A percentile compares a stretch with the other conserved stretches of the same genome.
These are phyloP conservation scores for Erodium maritimum DNA, from an alignment of 345 rosid genomes.

Conservation along the genomic window DNA sequence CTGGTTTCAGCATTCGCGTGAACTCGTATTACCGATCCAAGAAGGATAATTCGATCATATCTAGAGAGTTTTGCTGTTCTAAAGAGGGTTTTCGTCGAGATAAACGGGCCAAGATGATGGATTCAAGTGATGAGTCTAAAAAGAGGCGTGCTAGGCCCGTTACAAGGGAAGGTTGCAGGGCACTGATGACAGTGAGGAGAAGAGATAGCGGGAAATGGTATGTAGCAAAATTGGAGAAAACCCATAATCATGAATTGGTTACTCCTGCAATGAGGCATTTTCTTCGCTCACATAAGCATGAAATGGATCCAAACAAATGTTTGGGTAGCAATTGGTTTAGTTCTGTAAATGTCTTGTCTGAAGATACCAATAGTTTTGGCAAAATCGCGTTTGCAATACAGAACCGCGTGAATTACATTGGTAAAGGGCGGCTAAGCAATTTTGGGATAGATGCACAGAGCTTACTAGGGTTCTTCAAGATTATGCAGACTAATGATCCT, in stretches of 20 bases:
- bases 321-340: conserved; percentile 7
- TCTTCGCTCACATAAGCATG: conserved; percentile 14
- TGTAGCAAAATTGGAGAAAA: conserved; percentile 17
- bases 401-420: conserved; percentile 9
- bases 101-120: conserved; percentile 7
- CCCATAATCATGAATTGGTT: conserved; percentile 19
- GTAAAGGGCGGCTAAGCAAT: conserved; percentile 16
- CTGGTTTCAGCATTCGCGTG: conserved; percentile 18
- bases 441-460: conserved; percentile 19
- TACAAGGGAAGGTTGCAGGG: conserved; percentile 21
- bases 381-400: conserved; percentile 13
- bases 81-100: conserved; percentile 17
- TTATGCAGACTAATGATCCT: conserved; percentile 19
- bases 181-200: conserved; percentile 18
- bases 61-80: conserved; percentile 19
- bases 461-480: conserved; percentile 17
- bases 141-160: conserved; percentile 18
- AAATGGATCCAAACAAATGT: conserved; percentile 9
- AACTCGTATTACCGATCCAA: conserved; percentile 22
- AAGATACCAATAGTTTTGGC: conserved; percentile 11
- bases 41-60: conserved; percentile 18
- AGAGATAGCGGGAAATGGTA: conserved; percentile 16
- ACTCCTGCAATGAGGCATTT: conserved; percentile 20
- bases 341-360: not conserved
- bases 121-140: conserved; percentile 5